Base-by-base conservation (phyloP, 2,329 filamentous ascomycete species). In the Catunica adiposa region DNA sequence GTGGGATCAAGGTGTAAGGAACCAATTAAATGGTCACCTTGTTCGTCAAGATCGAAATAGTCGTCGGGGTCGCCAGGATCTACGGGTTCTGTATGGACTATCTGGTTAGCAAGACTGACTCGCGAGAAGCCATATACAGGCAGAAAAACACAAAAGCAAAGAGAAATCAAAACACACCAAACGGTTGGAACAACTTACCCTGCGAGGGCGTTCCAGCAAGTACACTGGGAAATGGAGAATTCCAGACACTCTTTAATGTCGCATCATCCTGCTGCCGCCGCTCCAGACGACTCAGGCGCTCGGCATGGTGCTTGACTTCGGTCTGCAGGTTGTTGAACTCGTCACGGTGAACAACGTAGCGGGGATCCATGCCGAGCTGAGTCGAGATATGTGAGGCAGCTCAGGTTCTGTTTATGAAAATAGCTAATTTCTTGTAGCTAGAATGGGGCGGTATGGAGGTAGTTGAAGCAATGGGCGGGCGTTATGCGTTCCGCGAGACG, bases 41-140 rank as follows among this genome's bases (percentile, higher is more conserved):
- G 85, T 64, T 92, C 89, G 64, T 96, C 89, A 62, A 95, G 88
- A 63, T 85, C 84, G 65, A 97, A 95, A 44, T 89, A 81, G 66
- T 95, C 88, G 56, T 79, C 79, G n/a, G 84, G 75, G 6, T 31
- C 47, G n/a, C 40, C 22, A 25, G 56, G 53, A 6, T 58, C 53
- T 9, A 52, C 51, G 17, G 46, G 50, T 37, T 57, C 56, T 57
- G n/a, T 8, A 25, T 7, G 20, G 23, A 20, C n/a, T 23, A 17
- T 7, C 9, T n/a, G 7, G 40, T 44, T 44, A 44, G 40, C 40
- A 8, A 15, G 8, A 3, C 40, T n/a, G 11, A n/a, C n/a, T 17
- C 40, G 40, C 2, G 1, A 17, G 8, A n/a, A n/a, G 40, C n/a
- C 15, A n/a, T n/a, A n/a, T 7, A 17, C 15, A 25, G 2, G 8